Evolutionary conservation across 1,139 yeast species (phyloP).

Genomic region (Kazachstania sp.): DNA sequence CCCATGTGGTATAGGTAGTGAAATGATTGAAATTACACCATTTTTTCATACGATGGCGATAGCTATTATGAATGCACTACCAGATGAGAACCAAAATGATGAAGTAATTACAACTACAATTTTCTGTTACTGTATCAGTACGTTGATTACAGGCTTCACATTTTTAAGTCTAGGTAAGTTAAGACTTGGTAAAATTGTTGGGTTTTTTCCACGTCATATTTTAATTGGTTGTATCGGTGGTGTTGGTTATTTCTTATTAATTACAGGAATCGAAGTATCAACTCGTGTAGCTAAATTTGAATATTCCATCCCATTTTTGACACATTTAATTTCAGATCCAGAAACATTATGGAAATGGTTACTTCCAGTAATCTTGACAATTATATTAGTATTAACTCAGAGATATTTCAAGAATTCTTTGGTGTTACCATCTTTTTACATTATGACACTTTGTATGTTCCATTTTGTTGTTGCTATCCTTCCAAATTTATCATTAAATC

Average conservation of each 20-base stretch:
- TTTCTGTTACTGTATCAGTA: slow-evolving; percentile 72
- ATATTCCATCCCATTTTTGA: slow-evolving; percentile 51
- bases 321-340: slow-evolving; percentile 38
- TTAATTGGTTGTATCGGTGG: slow-evolving; percentile 97
- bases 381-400: slow-evolving; percentile 53
- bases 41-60: slow-evolving; percentile 94
- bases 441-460: slow-evolving; percentile 56
- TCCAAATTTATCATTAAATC: slow-evolving; percentile 55
- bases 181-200: slow-evolving; percentile 75
- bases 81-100: slow-evolving; percentile 38
- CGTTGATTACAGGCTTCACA: slow-evolving; percentile 77
- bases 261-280: slow-evolving; percentile 86
- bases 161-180: slow-evolving; percentile 72
- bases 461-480: slow-evolving; percentile 58
- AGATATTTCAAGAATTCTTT: slow-evolving; percentile 61
- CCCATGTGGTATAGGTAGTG: slow-evolving; percentile 86
- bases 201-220: slow-evolving; percentile 93
- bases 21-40: slow-evolving; percentile 97
- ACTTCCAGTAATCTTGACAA: slow-evolving; percentile 58
- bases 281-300: slow-evolving; percentile 69
- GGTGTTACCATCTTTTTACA: slow-evolving; percentile 74
- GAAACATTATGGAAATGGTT: slow-evolving; percentile 56
- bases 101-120: slow-evolving; percentile 80
- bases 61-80: slow-evolving; percentile 51
- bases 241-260: slow-evolving; percentile 84